Conservation (phyloP, 148 eudicot genomes). For the Rhododendron molle region DNA sequence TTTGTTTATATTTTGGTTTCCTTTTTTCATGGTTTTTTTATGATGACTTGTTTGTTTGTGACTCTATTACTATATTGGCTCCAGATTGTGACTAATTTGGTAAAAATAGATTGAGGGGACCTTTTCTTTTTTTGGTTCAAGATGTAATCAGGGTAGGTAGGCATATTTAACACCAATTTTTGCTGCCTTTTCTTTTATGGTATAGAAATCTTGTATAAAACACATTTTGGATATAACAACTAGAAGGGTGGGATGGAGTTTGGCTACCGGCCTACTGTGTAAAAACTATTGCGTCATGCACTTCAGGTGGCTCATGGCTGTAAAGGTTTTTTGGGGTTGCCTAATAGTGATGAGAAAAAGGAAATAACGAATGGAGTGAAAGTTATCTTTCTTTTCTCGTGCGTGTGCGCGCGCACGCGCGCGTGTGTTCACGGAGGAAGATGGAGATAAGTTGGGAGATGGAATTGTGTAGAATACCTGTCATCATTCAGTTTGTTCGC, state of each 20-base stretch:
- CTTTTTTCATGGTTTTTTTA: neutral
- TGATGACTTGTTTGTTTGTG: neutral
- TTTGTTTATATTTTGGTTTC: too few species aligned
- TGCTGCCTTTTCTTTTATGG: too few species aligned
- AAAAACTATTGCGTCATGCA: neutral
- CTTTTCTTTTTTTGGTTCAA: too few species aligned
- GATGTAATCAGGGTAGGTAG: neutral
- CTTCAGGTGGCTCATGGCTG: neutral
- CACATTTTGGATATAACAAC: neutral
- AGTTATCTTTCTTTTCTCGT: neutral
- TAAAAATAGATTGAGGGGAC: too few species aligned
- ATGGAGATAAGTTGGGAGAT: too few species aligned
- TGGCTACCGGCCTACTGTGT: neutral
- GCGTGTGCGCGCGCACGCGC: neutral
- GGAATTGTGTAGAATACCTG: neutral
- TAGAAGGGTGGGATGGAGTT: neutral
- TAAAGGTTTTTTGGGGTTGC: neutral
- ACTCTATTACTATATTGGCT: neutral
- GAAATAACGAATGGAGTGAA: neutral
- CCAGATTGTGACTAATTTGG: neutral
- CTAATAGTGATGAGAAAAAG: neutral
- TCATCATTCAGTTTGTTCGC: neutral
- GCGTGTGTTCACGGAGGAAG: neutral
- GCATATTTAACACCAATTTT: neutral
- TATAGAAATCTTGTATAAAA: neutral